Percentiles rank a stretch among this genome's conserved stretches.
Evolutionary conservation across 768 basidiomycete genomes (phyloP).

Genomic region (Leccinum longicurvipes): DNA sequence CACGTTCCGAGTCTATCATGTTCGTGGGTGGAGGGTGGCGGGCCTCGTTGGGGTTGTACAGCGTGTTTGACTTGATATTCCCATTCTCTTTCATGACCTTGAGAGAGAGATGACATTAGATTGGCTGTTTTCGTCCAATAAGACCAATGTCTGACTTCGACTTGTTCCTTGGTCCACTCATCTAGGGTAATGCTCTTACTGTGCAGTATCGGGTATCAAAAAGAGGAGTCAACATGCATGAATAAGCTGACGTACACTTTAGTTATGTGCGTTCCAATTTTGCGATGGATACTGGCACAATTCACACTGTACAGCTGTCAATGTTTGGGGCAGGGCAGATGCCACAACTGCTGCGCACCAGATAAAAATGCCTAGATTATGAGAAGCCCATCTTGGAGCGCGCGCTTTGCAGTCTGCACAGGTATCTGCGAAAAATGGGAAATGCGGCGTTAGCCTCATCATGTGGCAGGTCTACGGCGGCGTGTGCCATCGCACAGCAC

Average conservation of each 20-base stretch:
- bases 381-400: slow-evolving; percentile 84
- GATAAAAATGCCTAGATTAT: slow-evolving; percentile 86
- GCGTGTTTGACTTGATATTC: slow-evolving; percentile 74
- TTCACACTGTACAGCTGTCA: slow-evolving; percentile 50
- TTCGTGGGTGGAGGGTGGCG: slow-evolving; percentile 81
- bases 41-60: slow-evolving; percentile 81
- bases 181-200: slow-evolving; percentile 92
- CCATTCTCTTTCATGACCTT: slow-evolving; percentile 80
- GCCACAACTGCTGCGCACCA: slow-evolving; percentile 48
- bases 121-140: slow-evolving; percentile 8
- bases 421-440: slow-evolving; percentile 48
- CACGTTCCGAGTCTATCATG: slow-evolving; percentile 72
- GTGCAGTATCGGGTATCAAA: slow-evolving; percentile 4
- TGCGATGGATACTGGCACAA: slow-evolving; percentile 91
- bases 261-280: slow-evolving; percentile 89
- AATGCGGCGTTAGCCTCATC: slow-evolving; percentile 1
- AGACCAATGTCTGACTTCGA: slow-evolving; percentile 55
- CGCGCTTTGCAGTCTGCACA: slow-evolving; percentile 93
- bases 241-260: slow-evolving; percentile 71
- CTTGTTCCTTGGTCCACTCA: slow-evolving; percentile 84
- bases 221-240: background rate
- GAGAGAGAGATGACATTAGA: slow-evolving; percentile 9
- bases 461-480: background rate
- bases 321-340: slow-evolving; percentile 1
- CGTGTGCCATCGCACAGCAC: background rate